Evolutionary conservation across 352 stramenopile genomes (phyloP).

Genomic region (Globisporangium viniferum): DNA sequence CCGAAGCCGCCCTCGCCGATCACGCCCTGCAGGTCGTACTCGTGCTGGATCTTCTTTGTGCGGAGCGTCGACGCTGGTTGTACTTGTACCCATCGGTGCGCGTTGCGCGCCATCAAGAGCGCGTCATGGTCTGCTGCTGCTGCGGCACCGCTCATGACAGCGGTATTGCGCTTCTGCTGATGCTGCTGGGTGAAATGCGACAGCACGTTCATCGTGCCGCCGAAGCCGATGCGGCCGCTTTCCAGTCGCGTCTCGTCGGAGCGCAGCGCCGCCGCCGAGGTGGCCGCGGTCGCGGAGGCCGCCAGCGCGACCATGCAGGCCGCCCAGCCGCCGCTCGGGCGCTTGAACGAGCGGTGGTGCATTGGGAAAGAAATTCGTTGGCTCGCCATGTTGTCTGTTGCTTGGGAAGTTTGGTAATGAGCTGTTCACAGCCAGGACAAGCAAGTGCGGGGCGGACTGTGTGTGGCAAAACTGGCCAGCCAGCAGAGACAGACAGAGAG

Average conservation of each 20-base stretch:
- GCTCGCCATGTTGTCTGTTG: background rate
- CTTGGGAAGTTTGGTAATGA: background rate
- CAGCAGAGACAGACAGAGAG: background rate
- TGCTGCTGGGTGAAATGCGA: slow-evolving; percentile 2
- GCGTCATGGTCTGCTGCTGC: background rate
- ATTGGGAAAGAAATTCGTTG: background rate
- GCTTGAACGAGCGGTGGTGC: background rate
- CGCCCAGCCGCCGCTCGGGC: slow-evolving; percentile 4
- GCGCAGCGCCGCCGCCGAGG: background rate
- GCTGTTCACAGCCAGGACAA: background rate
- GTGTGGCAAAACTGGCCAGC: background rate
- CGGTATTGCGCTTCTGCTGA: background rate
- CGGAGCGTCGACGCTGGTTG: background rate
- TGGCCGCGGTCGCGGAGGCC: background rate
- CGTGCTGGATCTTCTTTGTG: slow-evolving; percentile 26
- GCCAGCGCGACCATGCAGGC: background rate
- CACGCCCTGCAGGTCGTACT: slow-evolving; percentile 45
- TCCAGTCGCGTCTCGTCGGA: background rate
- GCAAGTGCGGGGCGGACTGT: background rate
- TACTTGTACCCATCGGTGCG: slow-evolving; percentile 7
- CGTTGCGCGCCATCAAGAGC: slow-evolving; percentile 2
- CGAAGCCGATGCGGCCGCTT: slow-evolving; percentile 9
- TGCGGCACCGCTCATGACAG: background rate
- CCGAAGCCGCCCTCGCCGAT: slow-evolving; percentile 54
- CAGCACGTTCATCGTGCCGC: background rate